Evolutionary conservation across 371 early-diverging fungal species (phyloP).

Genomic region (Choanephora cucurbitarum): DNA sequence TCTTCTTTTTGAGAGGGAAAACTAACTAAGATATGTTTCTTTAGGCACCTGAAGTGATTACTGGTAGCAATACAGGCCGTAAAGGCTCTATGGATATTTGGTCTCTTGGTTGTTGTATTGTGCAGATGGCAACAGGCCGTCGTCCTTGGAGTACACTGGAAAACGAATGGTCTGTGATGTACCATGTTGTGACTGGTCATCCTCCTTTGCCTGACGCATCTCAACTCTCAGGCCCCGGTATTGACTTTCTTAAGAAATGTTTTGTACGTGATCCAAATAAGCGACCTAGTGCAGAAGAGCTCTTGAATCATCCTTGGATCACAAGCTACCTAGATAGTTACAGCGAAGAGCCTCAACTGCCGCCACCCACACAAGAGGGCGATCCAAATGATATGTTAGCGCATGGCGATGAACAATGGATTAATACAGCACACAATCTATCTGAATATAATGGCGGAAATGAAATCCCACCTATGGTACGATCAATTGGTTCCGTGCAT

Average conservation of each 20-base stretch:
- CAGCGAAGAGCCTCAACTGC: slow-evolving; percentile 17
- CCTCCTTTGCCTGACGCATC: slow-evolving; percentile 73
- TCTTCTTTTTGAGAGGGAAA: too few species aligned
- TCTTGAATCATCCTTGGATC: slow-evolving; percentile 81
- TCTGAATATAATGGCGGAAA: slow-evolving; percentile 1
- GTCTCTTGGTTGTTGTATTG: slow-evolving; percentile 92
- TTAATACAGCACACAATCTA: slow-evolving; percentile 6
- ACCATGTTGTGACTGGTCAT: slow-evolving; percentile 75
- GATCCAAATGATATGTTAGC: slow-evolving; percentile 3
- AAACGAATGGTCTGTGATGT: slow-evolving; percentile 94
- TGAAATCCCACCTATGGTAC: slow-evolving; percentile 17
- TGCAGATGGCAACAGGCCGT: slow-evolving; percentile 93
- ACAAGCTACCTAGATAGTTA: slow-evolving; percentile 39
- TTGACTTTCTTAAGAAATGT: slow-evolving; percentile 79
- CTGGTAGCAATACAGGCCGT: slow-evolving; percentile 73
- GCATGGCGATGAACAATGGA: slow-evolving; percentile 3
- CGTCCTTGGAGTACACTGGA: slow-evolving; percentile 93
- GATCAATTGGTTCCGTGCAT: slow-evolving; percentile 28
- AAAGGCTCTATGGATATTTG: slow-evolving; percentile 93
- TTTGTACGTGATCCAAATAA: slow-evolving; percentile 74
- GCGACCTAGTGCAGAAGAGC: slow-evolving; percentile 77
- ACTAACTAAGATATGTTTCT: background rate
- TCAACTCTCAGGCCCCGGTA: slow-evolving; percentile 63
- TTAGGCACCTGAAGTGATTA: slow-evolving; percentile 91
- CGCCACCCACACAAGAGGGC: slow-evolving; percentile 7